Conservation (phyloP, 805 yeast species). For the Candida oleophila region DNA sequence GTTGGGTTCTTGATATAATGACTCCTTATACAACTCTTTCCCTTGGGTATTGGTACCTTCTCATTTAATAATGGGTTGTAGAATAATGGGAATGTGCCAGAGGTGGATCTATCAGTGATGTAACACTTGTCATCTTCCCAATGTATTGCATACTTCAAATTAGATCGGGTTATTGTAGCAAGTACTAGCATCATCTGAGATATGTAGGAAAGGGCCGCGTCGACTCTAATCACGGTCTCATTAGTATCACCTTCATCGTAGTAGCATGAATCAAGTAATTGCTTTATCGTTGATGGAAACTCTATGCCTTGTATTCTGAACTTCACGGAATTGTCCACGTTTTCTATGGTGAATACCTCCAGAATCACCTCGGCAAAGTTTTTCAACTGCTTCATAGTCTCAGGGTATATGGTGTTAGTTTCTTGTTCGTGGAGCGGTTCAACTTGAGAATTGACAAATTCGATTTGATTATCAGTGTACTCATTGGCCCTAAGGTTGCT, state of each 20-base stretch:
- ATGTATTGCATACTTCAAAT: slow-evolving; percentile 28
- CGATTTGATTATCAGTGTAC: slow-evolving; percentile 19
- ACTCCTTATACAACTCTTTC: slow-evolving; percentile 5
- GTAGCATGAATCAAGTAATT: slow-evolving; percentile 30
- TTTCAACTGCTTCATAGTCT: slow-evolving; percentile 16
- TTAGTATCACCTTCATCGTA: slow-evolving; percentile 13
- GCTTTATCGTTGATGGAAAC: slow-evolving; percentile 32
- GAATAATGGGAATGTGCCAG: slow-evolving; percentile 23
- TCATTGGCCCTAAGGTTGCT: slow-evolving; percentile 16
- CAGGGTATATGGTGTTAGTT: slow-evolving; percentile 19
- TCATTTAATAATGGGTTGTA: slow-evolving; percentile 16
- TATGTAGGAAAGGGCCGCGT: slow-evolving; percentile 32
- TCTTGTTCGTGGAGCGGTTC: slow-evolving; percentile 27
- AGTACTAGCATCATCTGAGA: slow-evolving; percentile 24
- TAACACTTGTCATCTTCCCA: slow-evolving; percentile 6
- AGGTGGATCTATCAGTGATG: neutral
- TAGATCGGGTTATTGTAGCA: slow-evolving; percentile 23
- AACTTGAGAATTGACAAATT: slow-evolving; percentile 24
- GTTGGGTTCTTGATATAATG: slow-evolving; percentile 16
- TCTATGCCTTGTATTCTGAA: slow-evolving; percentile 33
- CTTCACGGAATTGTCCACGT: slow-evolving; percentile 18
- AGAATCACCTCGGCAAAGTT: slow-evolving; percentile 14
- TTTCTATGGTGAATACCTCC: slow-evolving; percentile 28
- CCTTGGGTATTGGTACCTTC: neutral
- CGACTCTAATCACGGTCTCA: slow-evolving; percentile 14